These are phyloP conservation scores for Quercus phellos DNA, from an alignment of 331 rosid species.

Conservation along the genomic window DNA sequence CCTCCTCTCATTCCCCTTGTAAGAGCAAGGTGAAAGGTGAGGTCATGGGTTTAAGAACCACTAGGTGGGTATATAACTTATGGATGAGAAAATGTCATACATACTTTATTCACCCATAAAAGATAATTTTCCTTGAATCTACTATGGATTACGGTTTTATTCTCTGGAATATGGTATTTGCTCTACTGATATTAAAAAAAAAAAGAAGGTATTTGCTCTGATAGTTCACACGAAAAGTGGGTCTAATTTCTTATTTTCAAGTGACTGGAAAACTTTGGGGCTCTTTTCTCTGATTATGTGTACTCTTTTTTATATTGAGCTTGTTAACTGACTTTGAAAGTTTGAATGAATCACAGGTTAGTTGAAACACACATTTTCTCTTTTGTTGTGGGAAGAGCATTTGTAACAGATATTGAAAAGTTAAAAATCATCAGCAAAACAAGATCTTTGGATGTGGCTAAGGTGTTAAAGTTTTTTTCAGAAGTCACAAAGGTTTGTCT, in stretches of 20 bases:
- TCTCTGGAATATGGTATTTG: background rate
- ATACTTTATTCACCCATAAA: background rate
- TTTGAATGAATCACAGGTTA: constrained; percentile 62
- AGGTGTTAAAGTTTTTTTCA: constrained; percentile 71
- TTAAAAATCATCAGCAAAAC: constrained; percentile 78
- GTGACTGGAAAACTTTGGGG: background rate
- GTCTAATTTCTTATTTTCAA: background rate
- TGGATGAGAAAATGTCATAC: no score
- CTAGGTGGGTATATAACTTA: no score
- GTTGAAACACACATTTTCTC: constrained; percentile 98
- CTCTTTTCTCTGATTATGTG: constrained; percentile 2
- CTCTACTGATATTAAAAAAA: background rate
- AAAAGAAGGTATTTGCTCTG: background rate
- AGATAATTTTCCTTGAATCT: background rate
- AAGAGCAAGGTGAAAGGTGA: no score
- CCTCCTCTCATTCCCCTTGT: no score
- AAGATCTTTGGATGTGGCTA: constrained; percentile 68
- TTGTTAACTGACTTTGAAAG: constrained; percentile 28
- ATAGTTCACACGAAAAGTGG: background rate
- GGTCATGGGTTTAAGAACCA: no score
- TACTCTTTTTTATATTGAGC: background rate
- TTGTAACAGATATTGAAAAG: constrained; percentile 95
- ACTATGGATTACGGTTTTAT: background rate
- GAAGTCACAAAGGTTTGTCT: constrained; percentile 73
- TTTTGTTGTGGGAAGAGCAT: constrained; percentile 99